Evolutionary conservation across 306 rosid species (phyloP).

Genomic region (Nissolia schottii): DNA sequence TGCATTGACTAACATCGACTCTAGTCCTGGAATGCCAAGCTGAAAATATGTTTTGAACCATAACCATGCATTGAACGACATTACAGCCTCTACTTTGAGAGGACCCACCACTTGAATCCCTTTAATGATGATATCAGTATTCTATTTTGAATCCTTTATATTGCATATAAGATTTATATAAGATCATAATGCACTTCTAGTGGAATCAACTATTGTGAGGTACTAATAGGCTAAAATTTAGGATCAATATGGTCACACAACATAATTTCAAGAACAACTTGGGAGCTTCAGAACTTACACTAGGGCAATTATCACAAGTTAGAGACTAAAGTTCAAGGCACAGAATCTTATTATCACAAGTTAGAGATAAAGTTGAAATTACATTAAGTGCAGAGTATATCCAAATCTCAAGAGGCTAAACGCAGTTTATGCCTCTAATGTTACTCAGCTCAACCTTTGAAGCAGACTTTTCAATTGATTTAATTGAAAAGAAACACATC

Average conservation of each 20-base stretch:
- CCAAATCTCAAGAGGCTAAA: not conserved
- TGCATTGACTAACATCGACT: not conserved
- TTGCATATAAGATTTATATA: not conserved
- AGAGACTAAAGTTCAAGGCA: not conserved
- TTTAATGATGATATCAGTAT: no score
- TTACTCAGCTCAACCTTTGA: not conserved
- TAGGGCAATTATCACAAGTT: not conserved
- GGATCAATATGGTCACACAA: not conserved
- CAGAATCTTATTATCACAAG: not conserved
- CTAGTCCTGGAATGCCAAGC: no score
- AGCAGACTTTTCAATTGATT: no score
- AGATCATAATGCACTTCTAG: no score
- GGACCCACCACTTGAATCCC: no score
- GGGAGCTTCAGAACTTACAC: not conserved
- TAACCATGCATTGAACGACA: no score
- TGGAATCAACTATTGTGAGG: no score
- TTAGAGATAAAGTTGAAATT: not conserved
- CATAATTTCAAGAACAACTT: not conserved
- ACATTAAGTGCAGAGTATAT: not conserved
- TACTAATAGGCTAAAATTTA: not conserved
- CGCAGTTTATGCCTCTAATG: not conserved
- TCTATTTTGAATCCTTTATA: not conserved
- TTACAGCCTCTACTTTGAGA: no score
- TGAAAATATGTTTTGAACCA: no score
- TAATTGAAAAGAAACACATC: not conserved